Conservation (phyloP, 2,329 filamentous ascomycete genomes). For the Diaporthe sp. region DNA sequence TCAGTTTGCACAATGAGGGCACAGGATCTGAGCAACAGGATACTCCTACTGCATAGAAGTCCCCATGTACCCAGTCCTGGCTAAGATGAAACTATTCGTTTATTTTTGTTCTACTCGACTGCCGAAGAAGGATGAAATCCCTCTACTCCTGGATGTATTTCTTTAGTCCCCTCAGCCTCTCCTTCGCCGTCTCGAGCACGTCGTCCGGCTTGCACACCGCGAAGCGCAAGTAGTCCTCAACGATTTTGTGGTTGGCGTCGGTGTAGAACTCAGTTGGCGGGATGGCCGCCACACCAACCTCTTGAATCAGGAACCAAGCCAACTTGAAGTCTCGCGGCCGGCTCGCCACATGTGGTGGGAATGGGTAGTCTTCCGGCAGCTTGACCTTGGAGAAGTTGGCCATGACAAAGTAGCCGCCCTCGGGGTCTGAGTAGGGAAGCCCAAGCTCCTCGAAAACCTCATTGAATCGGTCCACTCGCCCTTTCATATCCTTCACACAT, state of each 20-base stretch:
- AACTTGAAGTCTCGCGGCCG: slow-evolving; percentile 95
- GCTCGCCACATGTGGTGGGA: slow-evolving; percentile 88
- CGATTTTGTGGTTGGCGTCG: slow-evolving; percentile 82
- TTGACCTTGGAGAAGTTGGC: slow-evolving; percentile 92
- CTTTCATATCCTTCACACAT: slow-evolving; percentile 87
- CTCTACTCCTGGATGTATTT: slow-evolving; percentile 69
- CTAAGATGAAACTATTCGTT: not conserved
- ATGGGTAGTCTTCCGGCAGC: slow-evolving; percentile 85
- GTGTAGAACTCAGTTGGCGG: slow-evolving; percentile 98
- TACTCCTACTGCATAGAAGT: not conserved
- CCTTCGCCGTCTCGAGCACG: slow-evolving; percentile 83
- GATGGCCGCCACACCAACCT: slow-evolving; percentile 94
- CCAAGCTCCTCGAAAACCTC: slow-evolving; percentile 81
- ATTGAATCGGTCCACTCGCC: slow-evolving; percentile 89
- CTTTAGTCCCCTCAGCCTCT: slow-evolving; percentile 78
- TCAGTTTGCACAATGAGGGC: not conserved
- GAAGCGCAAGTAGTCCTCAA: slow-evolving; percentile 93
- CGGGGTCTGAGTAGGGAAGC: slow-evolving; percentile 88
- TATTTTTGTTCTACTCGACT: not conserved
- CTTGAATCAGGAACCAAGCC: slow-evolving; percentile 96
- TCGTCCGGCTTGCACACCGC: slow-evolving; percentile 96
- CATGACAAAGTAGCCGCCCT: slow-evolving; percentile 97
- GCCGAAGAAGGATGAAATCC: not conserved
- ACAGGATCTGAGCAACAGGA: not conserved
- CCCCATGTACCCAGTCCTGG: not conserved